These are phyloP conservation scores for Kodamaea sp. DNA, from an alignment of 1,139 yeast species.

Conservation along the genomic window DNA sequence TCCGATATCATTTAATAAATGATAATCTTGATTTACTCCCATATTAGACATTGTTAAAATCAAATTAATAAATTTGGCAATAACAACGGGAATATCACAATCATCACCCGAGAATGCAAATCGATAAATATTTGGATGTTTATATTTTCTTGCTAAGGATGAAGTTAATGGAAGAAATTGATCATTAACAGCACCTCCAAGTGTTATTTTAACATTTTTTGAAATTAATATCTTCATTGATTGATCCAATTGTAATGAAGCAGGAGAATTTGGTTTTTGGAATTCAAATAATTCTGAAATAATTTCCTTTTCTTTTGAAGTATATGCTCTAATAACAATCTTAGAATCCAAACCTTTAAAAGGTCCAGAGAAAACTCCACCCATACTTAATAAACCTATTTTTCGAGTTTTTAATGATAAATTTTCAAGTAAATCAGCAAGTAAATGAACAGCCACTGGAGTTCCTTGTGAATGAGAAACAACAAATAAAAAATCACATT, in stretches of 20 bases:
- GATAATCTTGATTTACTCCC: slow-evolving; percentile 33
- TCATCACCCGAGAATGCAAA: slow-evolving; percentile 23
- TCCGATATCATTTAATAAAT: slow-evolving; percentile 30
- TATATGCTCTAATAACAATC: slow-evolving; percentile 44
- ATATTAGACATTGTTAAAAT: slow-evolving; percentile 35
- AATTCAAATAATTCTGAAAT: slow-evolving; percentile 47
- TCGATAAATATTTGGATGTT: slow-evolving; percentile 55
- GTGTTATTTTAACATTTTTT: slow-evolving; percentile 46
- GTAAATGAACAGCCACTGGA: slow-evolving; percentile 41
- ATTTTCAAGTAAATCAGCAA: slow-evolving; percentile 26
- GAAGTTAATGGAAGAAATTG: slow-evolving; percentile 45
- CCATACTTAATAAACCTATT: slow-evolving; percentile 43
- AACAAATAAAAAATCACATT: slow-evolving; percentile 42
- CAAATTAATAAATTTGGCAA: slow-evolving; percentile 31
- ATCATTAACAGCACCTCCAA: slow-evolving; percentile 46
- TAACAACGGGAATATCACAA: slow-evolving; percentile 27
- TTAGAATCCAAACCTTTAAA: slow-evolving; percentile 41
- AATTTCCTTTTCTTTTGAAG: slow-evolving; percentile 45
- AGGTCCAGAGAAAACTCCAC: slow-evolving; percentile 47
- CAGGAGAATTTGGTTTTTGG: slow-evolving; percentile 34
- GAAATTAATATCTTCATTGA: slow-evolving; percentile 32
- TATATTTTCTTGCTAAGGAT: slow-evolving; percentile 39
- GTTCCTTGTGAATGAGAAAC: slow-evolving; percentile 47
- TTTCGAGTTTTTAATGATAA: slow-evolving; percentile 12
- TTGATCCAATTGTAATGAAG: slow-evolving; percentile 28